These are phyloP conservation scores for Stylonectria norvegica DNA, from an alignment of 2,329 filamentous ascomycete species.

Conservation along the genomic window DNA sequence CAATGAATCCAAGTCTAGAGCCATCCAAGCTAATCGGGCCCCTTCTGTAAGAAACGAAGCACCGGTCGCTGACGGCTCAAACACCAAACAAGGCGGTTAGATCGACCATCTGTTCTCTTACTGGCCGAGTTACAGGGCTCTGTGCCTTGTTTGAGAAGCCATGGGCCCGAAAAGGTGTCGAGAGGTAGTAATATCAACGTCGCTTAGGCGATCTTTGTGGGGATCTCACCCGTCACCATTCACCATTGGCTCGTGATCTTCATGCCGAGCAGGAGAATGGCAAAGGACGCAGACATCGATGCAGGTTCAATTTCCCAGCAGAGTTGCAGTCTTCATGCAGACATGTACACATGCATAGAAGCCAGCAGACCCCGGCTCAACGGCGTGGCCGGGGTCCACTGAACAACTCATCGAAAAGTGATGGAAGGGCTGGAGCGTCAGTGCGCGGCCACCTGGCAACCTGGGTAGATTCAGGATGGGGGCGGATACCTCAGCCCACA, in stretches of 20 bases:
- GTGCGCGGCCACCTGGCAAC: slow-evolving; percentile 14
- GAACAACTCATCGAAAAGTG: slow-evolving; percentile 25
- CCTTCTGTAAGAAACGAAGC: background rate
- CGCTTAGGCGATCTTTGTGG: slow-evolving; percentile 19
- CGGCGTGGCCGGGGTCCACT: slow-evolving; percentile 24
- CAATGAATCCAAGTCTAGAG: slow-evolving; percentile 1
- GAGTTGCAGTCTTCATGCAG: slow-evolving; percentile 12
- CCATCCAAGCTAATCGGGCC: too few species aligned
- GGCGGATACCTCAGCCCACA: background rate
- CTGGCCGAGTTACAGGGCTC: background rate
- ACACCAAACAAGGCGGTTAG: background rate
- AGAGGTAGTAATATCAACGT: slow-evolving; percentile 14
- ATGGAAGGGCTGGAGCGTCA: slow-evolving; percentile 15
- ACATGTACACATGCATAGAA: too few species aligned
- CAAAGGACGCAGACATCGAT: slow-evolving; percentile 9
- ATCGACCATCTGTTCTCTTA: background rate
- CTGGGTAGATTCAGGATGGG: background rate
- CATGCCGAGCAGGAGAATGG: slow-evolving; percentile 20
- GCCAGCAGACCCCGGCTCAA: too few species aligned
- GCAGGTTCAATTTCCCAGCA: slow-evolving; percentile 25
- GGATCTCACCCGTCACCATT: slow-evolving; percentile 16
- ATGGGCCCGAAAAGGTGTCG: background rate
- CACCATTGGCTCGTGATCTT: slow-evolving; percentile 25
- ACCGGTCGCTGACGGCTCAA: background rate
- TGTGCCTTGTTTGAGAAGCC: background rate